Evolutionary conservation across 306 rosid species (phyloP).

Genomic region (Boehmeria nivea): DNA sequence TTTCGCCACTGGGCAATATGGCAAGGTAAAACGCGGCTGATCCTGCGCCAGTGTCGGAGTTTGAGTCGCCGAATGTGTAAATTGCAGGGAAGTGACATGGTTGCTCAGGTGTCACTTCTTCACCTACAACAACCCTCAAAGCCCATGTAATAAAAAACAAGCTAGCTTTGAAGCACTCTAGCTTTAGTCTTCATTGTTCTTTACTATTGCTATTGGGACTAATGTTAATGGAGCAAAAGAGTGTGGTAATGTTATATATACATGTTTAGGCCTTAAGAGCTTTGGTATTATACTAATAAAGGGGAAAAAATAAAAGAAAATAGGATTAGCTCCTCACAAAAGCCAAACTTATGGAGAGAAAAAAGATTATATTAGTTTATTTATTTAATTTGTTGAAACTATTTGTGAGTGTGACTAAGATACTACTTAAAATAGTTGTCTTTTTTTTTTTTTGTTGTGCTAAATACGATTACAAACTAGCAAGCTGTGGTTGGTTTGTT

Average conservation of each 20-base stretch:
- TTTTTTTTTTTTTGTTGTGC: too few relatives aligned
- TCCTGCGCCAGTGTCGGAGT: conserved; percentile 66
- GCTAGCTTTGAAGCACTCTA: background rate
- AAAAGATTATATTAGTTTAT: too few relatives aligned
- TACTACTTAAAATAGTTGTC: too few relatives aligned
- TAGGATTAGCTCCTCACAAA: too few relatives aligned
- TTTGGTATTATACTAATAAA: too few relatives aligned
- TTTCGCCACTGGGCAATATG: conserved; percentile 47
- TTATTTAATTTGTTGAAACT: too few relatives aligned
- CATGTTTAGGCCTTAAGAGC: too few relatives aligned
- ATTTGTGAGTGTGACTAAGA: too few relatives aligned
- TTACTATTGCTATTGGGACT: background rate
- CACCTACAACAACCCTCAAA: conserved; percentile 15
- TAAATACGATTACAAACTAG: conserved; percentile 4
- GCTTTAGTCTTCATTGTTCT: conserved; percentile 19
- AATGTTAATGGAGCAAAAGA: too few relatives aligned
- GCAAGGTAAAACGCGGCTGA: conserved; percentile 54
- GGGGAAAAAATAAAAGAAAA: too few relatives aligned
- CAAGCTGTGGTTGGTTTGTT: background rate
- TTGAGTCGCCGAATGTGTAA: conserved; percentile 71
- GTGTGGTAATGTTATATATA: too few relatives aligned
- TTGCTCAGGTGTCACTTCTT: background rate
- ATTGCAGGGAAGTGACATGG: conserved; percentile 51
- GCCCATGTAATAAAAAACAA: conserved; percentile 20
- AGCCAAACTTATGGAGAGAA: too few relatives aligned